Percentiles rank a stretch among this genome's conserved stretches.
Evolutionary conservation across 495 filamentous ascomycete species (phyloP).

Genomic region (Aspergillus sparsus): DNA sequence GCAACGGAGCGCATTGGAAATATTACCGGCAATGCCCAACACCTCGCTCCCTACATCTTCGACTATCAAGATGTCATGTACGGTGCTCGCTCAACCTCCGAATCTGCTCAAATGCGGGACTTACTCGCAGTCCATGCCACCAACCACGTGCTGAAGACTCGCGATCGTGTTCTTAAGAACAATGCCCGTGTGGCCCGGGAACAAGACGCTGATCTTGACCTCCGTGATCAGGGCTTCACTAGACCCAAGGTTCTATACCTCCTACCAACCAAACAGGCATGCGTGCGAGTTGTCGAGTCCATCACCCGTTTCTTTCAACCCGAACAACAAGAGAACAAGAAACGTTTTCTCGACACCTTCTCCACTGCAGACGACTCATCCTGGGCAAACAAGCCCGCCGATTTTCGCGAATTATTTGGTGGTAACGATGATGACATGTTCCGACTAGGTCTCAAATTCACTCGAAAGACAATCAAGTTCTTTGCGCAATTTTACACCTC

Average conservation of each 20-base stretch:
- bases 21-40: conserved; percentile 36
- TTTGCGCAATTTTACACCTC: conserved; percentile 96
- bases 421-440: conserved; percentile 98
- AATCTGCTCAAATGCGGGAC: conserved; percentile 64
- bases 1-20: conserved; percentile 37
- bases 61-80: conserved; percentile 82
- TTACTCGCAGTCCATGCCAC: conserved; percentile 80
- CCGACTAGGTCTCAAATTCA: conserved; percentile 89
- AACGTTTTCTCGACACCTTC: conserved; percentile 84
- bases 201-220: conserved; percentile 65
- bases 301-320: conserved; percentile 73
- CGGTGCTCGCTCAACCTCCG: conserved; percentile 64
- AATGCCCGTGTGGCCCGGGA: conserved; percentile 71
- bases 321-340: conserved; percentile 93
- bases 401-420: conserved; percentile 86
- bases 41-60: conserved; percentile 52
- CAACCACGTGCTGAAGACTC: conserved; percentile 92
- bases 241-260: conserved; percentile 89
- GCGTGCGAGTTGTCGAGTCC: conserved; percentile 70
- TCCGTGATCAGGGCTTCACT: conserved; percentile 94
- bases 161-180: conserved; percentile 89
- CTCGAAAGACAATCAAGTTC: conserved; percentile 89
- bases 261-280: conserved; percentile 82
- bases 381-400: conserved; percentile 73
- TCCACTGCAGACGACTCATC: conserved; percentile 61